phyloP scores from a whole-genome alignment of 768 basidiomycete genomes.

The Pholiota conissans region DNA sequence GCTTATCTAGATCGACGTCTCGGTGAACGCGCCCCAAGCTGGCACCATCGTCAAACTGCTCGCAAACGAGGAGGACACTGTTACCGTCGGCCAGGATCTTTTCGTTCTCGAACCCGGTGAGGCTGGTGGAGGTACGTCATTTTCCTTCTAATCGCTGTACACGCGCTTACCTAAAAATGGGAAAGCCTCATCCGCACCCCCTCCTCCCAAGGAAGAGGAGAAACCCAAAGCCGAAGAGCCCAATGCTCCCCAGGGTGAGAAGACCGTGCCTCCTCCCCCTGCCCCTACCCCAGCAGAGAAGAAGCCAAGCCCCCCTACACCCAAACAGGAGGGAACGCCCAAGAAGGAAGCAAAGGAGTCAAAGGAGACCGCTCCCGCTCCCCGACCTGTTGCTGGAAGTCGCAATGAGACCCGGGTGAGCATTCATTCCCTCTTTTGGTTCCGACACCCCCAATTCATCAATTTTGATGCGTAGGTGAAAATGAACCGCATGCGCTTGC shows the following conservation, averaged over 20 bases:
- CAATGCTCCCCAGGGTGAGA: constrained; percentile 47
- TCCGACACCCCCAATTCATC: background rate
- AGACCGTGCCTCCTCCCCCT: constrained; percentile 44
- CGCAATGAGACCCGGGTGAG: constrained; percentile 85
- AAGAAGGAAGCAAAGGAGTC: constrained; percentile 37
- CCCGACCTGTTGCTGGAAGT: constrained; percentile 42
- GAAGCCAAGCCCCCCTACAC: constrained; percentile 27
- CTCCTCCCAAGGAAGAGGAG: constrained; percentile 34
- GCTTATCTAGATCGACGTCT: constrained; percentile 84
- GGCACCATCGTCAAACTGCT: constrained; percentile 88
- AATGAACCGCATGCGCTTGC: constrained; percentile 98
- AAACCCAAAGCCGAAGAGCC: constrained; percentile 32
- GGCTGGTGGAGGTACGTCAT: constrained; percentile 44
- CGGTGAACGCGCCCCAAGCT: constrained; percentile 88
- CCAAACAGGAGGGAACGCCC: constrained; percentile 28
- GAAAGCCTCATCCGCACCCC: constrained; percentile 23
- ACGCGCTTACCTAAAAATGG: constrained; percentile 1
- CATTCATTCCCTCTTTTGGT: constrained; percentile 6
- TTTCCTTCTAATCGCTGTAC: background rate
- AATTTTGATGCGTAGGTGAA: constrained; percentile 64
- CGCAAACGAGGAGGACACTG: constrained; percentile 91
- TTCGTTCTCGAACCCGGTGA: constrained; percentile 89
- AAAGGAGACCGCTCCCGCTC: constrained; percentile 26
- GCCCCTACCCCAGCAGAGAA: constrained; percentile 33
- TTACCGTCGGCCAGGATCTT: constrained; percentile 92